Conservation (phyloP, 805 yeast genomes). For the Wickerhamomyces ciferrii region DNA sequence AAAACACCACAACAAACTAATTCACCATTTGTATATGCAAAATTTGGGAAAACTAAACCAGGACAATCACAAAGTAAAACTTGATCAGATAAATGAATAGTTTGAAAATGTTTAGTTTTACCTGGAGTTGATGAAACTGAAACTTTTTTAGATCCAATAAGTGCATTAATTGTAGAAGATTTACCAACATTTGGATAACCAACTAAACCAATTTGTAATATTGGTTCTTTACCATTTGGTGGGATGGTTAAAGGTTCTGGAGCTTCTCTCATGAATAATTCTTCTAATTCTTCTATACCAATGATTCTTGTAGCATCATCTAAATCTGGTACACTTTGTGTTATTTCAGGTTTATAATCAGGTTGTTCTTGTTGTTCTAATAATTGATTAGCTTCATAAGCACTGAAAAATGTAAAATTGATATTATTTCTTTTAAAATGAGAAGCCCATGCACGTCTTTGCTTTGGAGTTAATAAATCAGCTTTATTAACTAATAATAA, state of each 20-base stretch:
- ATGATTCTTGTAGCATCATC: slow-evolving; percentile 61
- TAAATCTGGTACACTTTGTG: slow-evolving; percentile 17
- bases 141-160: slow-evolving; percentile 95
- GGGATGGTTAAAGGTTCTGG: slow-evolving; percentile 61
- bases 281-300: slow-evolving; percentile 80
- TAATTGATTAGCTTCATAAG: slow-evolving; percentile 74
- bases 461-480: slow-evolving; percentile 73
- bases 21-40: slow-evolving; percentile 94
- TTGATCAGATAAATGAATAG: slow-evolving; percentile 76
- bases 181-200: slow-evolving; percentile 98
- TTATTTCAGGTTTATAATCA: slow-evolving; percentile 19
- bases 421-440: slow-evolving; percentile 69
- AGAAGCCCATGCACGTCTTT: slow-evolving; percentile 82
- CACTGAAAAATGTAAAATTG: slow-evolving; percentile 88
- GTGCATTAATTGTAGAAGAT: slow-evolving; percentile 96
- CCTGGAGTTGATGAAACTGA: slow-evolving; percentile 99
- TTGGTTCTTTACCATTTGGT: slow-evolving; percentile 53
- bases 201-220: slow-evolving; percentile 87
- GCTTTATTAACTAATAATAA: slow-evolving; percentile 89
- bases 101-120: slow-evolving; percentile 98
- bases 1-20: slow-evolving; percentile 97
- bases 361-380: slow-evolving; percentile 55
- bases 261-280: slow-evolving; percentile 67
- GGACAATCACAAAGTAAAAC: slow-evolving; percentile 97
- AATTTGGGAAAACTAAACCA: slow-evolving; percentile 97